Percentiles rank a stretch among this genome's conserved stretches.
Conservation (phyloP, 768 basidiomycete species). For the Leucogyrophana mollusca region DNA sequence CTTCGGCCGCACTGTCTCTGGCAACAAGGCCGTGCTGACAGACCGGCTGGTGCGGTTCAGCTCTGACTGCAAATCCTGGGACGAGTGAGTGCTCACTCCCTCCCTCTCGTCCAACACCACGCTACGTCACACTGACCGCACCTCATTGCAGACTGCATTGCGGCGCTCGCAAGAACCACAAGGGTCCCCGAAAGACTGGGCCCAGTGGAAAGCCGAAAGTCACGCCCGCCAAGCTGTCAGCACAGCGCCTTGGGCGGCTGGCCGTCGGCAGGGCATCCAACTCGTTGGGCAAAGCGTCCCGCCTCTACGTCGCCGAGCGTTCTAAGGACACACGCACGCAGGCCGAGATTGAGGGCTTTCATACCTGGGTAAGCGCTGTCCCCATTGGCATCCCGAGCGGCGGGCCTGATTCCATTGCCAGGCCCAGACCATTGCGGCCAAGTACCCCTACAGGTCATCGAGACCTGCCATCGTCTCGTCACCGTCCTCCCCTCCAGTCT, state of each 20-base stretch:
- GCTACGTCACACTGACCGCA: background rate
- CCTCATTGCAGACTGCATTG: background rate
- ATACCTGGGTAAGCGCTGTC: background rate
- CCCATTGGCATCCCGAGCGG: background rate
- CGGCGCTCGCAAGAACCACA: background rate
- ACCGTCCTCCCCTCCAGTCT: background rate
- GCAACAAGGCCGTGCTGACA: background rate
- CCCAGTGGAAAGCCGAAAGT: background rate
- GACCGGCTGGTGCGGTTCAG: background rate
- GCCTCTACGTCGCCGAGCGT: background rate
- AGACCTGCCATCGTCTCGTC: background rate
- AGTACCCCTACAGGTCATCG: background rate
- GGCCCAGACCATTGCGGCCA: background rate
- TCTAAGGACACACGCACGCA: slow-evolving; percentile 1
- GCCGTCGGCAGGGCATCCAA: background rate
- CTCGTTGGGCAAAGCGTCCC: too few species aligned
- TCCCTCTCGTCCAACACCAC: too few species aligned
- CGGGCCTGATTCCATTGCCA: background rate
- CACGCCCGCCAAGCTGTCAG: background rate
- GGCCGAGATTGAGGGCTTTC: background rate
- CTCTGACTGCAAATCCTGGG: background rate
- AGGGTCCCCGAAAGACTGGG: background rate
- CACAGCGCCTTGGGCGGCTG: background rate
- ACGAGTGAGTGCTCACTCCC: too few species aligned
- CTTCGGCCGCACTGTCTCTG: background rate